Evolutionary conservation across 1,284 basidiomycete species (phyloP).

Genomic region (Cryptococcus hybrid): DNA sequence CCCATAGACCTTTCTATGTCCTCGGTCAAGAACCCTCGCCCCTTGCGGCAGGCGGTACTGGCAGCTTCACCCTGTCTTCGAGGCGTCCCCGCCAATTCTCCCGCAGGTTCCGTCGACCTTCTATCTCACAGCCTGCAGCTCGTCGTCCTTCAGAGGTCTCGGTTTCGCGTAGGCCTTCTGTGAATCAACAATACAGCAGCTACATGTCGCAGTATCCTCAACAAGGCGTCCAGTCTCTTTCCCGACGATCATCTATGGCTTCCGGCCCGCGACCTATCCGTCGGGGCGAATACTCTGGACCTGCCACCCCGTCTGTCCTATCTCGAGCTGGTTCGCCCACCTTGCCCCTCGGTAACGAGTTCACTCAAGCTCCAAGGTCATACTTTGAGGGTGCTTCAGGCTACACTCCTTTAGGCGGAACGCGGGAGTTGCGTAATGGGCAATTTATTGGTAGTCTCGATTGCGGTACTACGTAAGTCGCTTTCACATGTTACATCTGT

Average conservation of each 20-base stretch:
- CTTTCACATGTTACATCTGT: not conserved
- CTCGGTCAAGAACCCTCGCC: slow-evolving; percentile 10
- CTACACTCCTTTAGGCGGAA: slow-evolving; percentile 23
- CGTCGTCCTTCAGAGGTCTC: slow-evolving; percentile 13
- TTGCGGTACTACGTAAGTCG: slow-evolving; percentile 83
- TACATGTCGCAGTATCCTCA: not conserved
- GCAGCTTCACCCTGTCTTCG: slow-evolving; percentile 10
- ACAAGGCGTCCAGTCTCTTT: slow-evolving; percentile 12
- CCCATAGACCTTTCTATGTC: slow-evolving; percentile 15
- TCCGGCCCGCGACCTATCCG: slow-evolving; percentile 42
- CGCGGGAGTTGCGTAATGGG: slow-evolving; percentile 29
- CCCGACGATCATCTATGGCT: slow-evolving; percentile 32
- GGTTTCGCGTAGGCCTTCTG: slow-evolving; percentile 6
- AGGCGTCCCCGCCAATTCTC: slow-evolving; percentile 16
- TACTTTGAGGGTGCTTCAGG: slow-evolving; percentile 20
- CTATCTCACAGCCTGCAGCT: slow-evolving; percentile 18
- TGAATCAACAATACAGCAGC: slow-evolving; percentile 2
- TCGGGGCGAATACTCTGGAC: slow-evolving; percentile 36
- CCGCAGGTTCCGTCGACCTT: slow-evolving; percentile 21
- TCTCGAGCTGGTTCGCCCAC: slow-evolving; percentile 49
- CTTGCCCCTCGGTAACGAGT: slow-evolving; percentile 40
- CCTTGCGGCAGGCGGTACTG: slow-evolving; percentile 2
- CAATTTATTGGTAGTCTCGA: slow-evolving; percentile 87
- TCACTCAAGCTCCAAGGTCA: slow-evolving; percentile 20
- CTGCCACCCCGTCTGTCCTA: slow-evolving; percentile 43